Evolutionary conservation across 108 stramenopile species (phyloP).

Genomic region (Cyclotella distinguenda): DNA sequence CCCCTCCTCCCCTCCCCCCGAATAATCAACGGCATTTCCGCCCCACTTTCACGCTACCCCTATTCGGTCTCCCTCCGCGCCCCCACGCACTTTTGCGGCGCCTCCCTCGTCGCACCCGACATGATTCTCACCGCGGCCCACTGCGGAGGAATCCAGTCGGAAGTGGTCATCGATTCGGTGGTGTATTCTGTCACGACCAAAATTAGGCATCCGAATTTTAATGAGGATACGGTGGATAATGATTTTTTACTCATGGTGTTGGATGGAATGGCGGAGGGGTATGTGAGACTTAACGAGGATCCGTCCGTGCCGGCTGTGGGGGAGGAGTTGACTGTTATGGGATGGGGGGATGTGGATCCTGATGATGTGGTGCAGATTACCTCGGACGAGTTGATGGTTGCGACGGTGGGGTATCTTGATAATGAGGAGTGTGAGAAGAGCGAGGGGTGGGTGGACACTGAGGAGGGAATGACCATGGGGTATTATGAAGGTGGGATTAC

Average conservation of each 20-base stretch:
- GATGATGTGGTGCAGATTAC: constrained; percentile 3
- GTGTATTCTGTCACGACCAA: background rate
- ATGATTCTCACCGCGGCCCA: constrained; percentile 41
- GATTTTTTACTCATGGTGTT: constrained; percentile 23
- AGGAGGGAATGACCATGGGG: constrained; percentile 7
- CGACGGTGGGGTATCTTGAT: constrained; percentile 16
- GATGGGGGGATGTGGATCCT: constrained; percentile 43
- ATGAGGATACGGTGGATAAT: constrained; percentile 20
- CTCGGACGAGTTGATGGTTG: constrained; percentile 14
- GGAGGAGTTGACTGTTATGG: constrained; percentile 25
- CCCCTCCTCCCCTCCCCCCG: background rate
- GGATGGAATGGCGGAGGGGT: constrained; percentile 8
- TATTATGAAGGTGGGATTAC: constrained; percentile 22
- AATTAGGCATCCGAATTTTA: constrained; percentile 27
- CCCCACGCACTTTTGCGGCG: constrained; percentile 33
- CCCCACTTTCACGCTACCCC: too few species aligned
- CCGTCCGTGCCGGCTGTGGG: constrained; percentile 6
- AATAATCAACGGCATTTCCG: too few species aligned
- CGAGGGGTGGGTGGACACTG: constrained; percentile 14
- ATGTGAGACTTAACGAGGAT: constrained; percentile 17
- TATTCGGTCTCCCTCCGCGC: constrained; percentile 34
- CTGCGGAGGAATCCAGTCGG: constrained; percentile 18
- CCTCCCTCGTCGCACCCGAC: constrained; percentile 30
- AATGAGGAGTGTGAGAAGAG: constrained; percentile 22
- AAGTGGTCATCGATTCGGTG: constrained; percentile 24